Evolutionary conservation across 345 rosid species (phyloP).

Genomic region (Aquilaria yunnanensis): DNA sequence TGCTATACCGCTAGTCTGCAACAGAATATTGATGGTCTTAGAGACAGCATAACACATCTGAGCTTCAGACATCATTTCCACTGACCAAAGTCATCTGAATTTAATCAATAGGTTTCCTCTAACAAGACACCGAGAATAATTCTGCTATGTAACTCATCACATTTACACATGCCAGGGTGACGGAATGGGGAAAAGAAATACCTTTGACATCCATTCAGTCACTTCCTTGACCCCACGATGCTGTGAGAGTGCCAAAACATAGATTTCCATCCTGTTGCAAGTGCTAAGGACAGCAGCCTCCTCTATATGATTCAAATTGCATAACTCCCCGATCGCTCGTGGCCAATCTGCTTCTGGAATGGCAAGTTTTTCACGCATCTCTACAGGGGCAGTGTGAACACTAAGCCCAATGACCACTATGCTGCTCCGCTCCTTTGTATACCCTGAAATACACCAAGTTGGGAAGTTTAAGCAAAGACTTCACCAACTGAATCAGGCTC

Average conservation of each 20-base stretch:
- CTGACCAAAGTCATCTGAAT: not conserved
- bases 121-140: too few relatives aligned
- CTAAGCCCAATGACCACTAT: constrained; percentile 73
- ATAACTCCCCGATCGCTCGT: constrained; percentile 71
- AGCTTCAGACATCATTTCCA: not conserved
- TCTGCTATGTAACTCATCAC: too few relatives aligned
- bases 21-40: not conserved
- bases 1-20: constrained; percentile 76
- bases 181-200: constrained; percentile 18
- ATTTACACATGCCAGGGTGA: not conserved
- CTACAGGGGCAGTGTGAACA: constrained; percentile 70
- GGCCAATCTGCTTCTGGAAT: constrained; percentile 89
- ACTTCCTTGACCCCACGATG: constrained; percentile 83
- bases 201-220: constrained; percentile 93
- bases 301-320: constrained; percentile 82
- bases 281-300: constrained; percentile 87
- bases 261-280: constrained; percentile 77
- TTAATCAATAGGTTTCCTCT: not conserved
- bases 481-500: not conserved
- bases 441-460: constrained; percentile 32
- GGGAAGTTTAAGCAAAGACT: constrained; percentile 11
- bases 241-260: constrained; percentile 68
- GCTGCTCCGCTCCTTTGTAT: constrained; percentile 71
- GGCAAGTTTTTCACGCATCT: constrained; percentile 80
- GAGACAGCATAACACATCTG: not conserved